Base-by-base conservation (phyloP, 164 flowering plant species). In the Kingdonia uniflora region DNA sequence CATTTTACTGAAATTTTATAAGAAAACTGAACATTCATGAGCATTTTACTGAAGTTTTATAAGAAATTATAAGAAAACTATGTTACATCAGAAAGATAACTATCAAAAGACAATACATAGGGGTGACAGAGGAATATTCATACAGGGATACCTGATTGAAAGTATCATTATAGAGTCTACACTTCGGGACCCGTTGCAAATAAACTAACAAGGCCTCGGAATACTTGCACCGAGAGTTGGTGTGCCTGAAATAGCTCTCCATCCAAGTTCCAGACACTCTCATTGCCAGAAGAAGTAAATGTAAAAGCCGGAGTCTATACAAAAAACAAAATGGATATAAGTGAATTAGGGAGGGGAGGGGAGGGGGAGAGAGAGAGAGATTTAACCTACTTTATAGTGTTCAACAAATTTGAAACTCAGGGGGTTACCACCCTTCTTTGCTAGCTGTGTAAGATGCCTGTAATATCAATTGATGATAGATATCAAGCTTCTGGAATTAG, bases 401-500 rank as follows among this genome's bases (percentile, higher is more conserved):
- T 92, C 96, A 58, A 92, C 91, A 70, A 92, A 92, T 19, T 86
- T 73, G 49, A 86, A 84, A 26, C 81, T 72, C 49, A 88, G 57
- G 39, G 99, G 99, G 16, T 64, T 63, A 23, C 91, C 90, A 22
- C 83, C 94, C 71, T 67, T 82, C 68, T 62, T 77, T 17, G 99
- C 80, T 37, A 92, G 84, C 52, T 84, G 83, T 11, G 85, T 79
- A n/a, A 92, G 85, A 70, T 92, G 99, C 94, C 98, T 92, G 78
- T 61, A 20, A 7, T 24, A 47, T 29, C 8, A 29, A 29, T 29
- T 29, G 8, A n/a, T n/a, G n/a, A n/a, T n/a, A n/a, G n/a, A n/a
- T n/a, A n/a, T n/a, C n/a, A n/a, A n/a, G n/a, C n/a, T n/a, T n/a
- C n/a, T n/a, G n/a, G n/a, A n/a, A n/a, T n/a, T n/a, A n/a, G n/a